Conservation (phyloP, 306 rosid species). For the Lotus japonicus region DNA sequence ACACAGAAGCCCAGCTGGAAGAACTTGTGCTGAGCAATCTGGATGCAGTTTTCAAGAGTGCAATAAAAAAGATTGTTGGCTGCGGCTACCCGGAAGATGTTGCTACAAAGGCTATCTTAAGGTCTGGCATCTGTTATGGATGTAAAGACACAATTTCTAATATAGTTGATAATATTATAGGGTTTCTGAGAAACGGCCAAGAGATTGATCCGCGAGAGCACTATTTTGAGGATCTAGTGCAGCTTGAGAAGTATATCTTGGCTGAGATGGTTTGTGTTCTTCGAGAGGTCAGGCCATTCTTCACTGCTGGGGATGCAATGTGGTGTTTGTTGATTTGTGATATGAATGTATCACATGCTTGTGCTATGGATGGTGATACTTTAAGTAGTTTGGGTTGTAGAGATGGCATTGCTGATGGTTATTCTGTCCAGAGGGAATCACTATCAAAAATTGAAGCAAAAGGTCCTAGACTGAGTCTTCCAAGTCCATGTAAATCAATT, state of each 20-base stretch:
- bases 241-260: conserved; percentile 80
- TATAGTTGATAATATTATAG: conserved; percentile 66
- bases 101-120: conserved; percentile 65
- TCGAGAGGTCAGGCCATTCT: conserved; percentile 79
- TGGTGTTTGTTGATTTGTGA: conserved; percentile 86
- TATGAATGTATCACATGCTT: conserved; percentile 83
- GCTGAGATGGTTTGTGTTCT: conserved; percentile 89
- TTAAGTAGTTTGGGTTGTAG: conserved; percentile 36
- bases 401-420: conserved; percentile 32
- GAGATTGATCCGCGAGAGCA: conserved; percentile 73
- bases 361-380: conserved; percentile 68
- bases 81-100: conserved; percentile 76
- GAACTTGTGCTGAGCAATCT: conserved; percentile 68
- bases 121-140: conserved; percentile 84
- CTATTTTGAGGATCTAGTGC: conserved; percentile 67
- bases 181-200: conserved; percentile 67
- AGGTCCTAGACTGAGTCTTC: conserved; percentile 45
- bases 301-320: conserved; percentile 93
- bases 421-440: conserved; percentile 35
- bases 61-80: conserved; percentile 57
- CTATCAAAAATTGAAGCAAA: conserved; percentile 46
- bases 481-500: conserved; percentile 40
- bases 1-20: conserved; percentile 74
- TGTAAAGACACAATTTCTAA: conserved; percentile 75
- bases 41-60: conserved; percentile 66